Conservation (phyloP, 225 moss, liverwort and hornwort genomes). For the Thuidium tamariscinum region DNA sequence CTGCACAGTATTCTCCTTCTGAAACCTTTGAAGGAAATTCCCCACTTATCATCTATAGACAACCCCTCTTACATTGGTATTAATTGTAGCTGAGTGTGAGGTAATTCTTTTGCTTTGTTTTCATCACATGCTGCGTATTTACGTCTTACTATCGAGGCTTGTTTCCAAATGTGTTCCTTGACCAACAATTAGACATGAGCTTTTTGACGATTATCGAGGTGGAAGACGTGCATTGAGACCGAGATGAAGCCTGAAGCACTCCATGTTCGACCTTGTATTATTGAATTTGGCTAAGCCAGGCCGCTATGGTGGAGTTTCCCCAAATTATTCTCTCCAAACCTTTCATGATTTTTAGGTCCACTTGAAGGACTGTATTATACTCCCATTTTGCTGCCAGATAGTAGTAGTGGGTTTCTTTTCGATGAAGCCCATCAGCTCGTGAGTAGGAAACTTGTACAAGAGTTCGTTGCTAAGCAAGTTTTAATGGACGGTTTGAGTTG, state of each 20-base stretch:
- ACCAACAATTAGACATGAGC: conserved; percentile 21
- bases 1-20: neutral
- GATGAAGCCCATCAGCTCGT: neutral
- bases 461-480: conserved; percentile 4
- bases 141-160: neutral
- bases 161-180: conserved; percentile 8
- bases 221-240: conserved; percentile 18
- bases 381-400: conserved; percentile 7
- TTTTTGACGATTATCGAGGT: conserved; percentile 25
- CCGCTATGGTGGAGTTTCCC: neutral
- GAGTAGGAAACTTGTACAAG: conserved; percentile 26
- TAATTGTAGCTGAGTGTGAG: neutral
- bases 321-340: neutral
- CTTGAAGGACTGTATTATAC: conserved; percentile 38
- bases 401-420: neutral
- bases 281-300: neutral
- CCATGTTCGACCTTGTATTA: conserved; percentile 9
- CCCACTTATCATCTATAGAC: neutral
- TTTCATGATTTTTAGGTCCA: conserved; percentile 12
- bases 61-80: neutral
- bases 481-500: neutral
- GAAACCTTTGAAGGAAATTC: neutral
- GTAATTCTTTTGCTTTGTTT: neutral
- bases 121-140: neutral
- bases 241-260: neutral